Evolutionary conservation across 2,329 filamentous ascomycete genomes (phyloP).

Genomic region (Pseudogymnoascus sp.): DNA sequence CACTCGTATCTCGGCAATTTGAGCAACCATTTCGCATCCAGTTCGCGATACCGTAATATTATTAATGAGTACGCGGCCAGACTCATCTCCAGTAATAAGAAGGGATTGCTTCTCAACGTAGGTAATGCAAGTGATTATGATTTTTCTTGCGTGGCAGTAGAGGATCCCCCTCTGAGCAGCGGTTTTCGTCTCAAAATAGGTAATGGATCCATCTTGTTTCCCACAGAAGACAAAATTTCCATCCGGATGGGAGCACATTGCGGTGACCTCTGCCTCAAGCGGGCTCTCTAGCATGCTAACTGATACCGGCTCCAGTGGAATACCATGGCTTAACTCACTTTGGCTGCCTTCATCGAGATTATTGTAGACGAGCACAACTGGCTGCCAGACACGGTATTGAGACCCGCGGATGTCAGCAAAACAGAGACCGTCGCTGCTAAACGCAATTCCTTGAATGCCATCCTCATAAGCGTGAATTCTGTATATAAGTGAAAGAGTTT

Average conservation of each 20-base stretch:
- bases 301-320: no score
- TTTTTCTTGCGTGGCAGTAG: constrained; percentile 20
- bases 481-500: constrained; percentile 25
- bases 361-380: constrained; percentile 21
- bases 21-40: background rate
- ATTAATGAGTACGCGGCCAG: constrained; percentile 12
- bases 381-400: constrained; percentile 31
- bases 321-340: background rate
- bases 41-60: no score
- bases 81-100: constrained; percentile 25
- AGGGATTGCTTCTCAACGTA: constrained; percentile 16
- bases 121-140: constrained; percentile 18
- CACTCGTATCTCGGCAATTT: background rate
- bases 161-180: constrained; percentile 15
- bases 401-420: constrained; percentile 28
- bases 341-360: constrained; percentile 19
- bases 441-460: constrained; percentile 24
- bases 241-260: constrained; percentile 11
- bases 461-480: constrained; percentile 24
- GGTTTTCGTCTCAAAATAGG: constrained; percentile 18
- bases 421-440: constrained; percentile 26
- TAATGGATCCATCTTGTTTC: constrained; percentile 22
- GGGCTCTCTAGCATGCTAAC: no score
- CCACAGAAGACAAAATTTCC: constrained; percentile 22
- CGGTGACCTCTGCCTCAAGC: constrained; percentile 20